Conservation (phyloP, 148 eudicot species). For the Fagopyrum tataricum region DNA sequence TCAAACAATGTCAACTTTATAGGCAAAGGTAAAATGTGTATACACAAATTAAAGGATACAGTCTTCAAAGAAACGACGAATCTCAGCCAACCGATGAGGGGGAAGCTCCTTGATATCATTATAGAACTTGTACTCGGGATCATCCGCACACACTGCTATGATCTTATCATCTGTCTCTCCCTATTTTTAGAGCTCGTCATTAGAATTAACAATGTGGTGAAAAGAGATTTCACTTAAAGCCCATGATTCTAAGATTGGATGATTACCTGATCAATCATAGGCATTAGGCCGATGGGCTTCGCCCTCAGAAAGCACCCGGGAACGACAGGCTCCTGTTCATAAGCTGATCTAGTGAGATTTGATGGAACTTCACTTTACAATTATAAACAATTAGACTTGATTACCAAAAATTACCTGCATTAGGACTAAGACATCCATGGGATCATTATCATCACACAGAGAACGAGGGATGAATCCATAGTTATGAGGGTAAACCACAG, state of each 20-base stretch:
- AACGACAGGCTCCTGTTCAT: conserved; percentile 57
- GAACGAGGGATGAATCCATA: conserved; percentile 88
- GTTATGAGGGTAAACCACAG: conserved; percentile 87
- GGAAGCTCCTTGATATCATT: conserved; percentile 50
- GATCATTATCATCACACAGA: conserved; percentile 82
- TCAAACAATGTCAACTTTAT: background rate
- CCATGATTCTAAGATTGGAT: background rate
- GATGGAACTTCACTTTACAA: background rate
- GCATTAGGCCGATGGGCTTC: conserved; percentile 68
- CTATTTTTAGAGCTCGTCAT: conserved; percentile 8
- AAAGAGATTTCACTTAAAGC: background rate
- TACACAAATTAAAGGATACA: conserved; percentile 30
- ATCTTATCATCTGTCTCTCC: conserved; percentile 48
- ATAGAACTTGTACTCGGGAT: conserved; percentile 45
- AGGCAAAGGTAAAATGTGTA: background rate
- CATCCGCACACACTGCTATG: conserved; percentile 53
- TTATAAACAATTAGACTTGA: background rate
- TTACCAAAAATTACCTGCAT: conserved; percentile 51
- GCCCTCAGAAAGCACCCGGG: conserved; percentile 78
- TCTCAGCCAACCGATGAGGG: conserved; percentile 47
- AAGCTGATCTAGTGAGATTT: background rate
- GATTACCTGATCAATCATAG: conserved; percentile 78
- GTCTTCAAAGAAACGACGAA: conserved; percentile 46
- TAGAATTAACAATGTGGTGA: background rate
- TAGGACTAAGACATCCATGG: conserved; percentile 72